These are phyloP conservation scores for Keqinozyma sinolaborantium DNA, from an alignment of 1,139 yeast genomes.

Conservation along the genomic window DNA sequence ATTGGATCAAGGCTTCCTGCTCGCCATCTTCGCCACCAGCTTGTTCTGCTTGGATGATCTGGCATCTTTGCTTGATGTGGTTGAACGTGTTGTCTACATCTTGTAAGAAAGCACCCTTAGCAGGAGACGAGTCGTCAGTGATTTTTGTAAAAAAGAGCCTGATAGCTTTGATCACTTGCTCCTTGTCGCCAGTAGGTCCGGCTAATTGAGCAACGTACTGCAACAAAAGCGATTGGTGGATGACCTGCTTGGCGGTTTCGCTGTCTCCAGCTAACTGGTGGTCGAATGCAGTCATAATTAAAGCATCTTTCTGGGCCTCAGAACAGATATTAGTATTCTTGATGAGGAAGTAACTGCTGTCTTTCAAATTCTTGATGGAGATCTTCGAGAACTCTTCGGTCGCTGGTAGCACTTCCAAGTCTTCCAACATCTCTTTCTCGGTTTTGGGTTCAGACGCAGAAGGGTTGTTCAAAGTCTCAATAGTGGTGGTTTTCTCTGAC, in stretches of 20 bases:
- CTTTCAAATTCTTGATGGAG: constrained; percentile 41
- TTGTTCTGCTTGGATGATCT: constrained; percentile 52
- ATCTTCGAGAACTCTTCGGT: constrained; percentile 66
- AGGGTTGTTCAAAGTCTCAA: constrained; percentile 28
- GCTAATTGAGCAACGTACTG: constrained; percentile 74
- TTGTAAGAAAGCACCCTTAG: constrained; percentile 60
- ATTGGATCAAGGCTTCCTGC: constrained; percentile 78
- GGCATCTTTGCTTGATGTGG: constrained; percentile 76
- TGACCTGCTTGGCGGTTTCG: constrained; percentile 51
- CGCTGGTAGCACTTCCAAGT: constrained; percentile 44
- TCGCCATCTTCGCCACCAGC: constrained; percentile 38
- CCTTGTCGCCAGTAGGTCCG: constrained; percentile 31
- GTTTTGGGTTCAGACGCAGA: constrained; percentile 10
- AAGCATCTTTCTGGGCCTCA: constrained; percentile 86
- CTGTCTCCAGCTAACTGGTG: constrained; percentile 63
- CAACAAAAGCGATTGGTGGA: constrained; percentile 76
- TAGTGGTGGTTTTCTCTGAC: constrained; percentile 16
- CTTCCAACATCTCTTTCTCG: constrained; percentile 28
- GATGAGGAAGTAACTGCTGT: constrained; percentile 51
- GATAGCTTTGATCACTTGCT: constrained; percentile 49
- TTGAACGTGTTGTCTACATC: constrained; percentile 69
- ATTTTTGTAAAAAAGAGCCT: constrained; percentile 69
- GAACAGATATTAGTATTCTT: constrained; percentile 67
- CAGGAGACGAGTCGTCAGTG: constrained; percentile 51
- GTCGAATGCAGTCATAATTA: constrained; percentile 91